These are phyloP conservation scores for Fragaria nilgerrensis DNA, from an alignment of 306 rosid species.

Conservation along the genomic window DNA sequence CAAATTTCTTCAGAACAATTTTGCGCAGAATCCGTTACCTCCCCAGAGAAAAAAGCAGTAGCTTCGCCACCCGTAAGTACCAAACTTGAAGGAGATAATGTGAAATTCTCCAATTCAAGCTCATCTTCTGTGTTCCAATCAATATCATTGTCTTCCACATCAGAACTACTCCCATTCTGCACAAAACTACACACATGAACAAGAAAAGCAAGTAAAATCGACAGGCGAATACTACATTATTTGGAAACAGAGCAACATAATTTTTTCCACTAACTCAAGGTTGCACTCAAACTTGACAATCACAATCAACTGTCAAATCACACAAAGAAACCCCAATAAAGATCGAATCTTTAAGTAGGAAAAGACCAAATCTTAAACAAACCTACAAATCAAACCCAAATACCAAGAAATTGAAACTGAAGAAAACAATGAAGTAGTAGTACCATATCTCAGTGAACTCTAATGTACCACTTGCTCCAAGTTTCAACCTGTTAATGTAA, in stretches of 20 bases:
- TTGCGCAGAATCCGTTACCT: slow-evolving; percentile 37
- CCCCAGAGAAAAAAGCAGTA: slow-evolving; percentile 32
- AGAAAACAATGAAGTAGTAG: slow-evolving; percentile 4
- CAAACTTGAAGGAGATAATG: slow-evolving; percentile 35
- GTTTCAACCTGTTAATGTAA: background rate
- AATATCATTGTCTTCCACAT: slow-evolving; percentile 42
- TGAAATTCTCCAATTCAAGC: slow-evolving; percentile 59
- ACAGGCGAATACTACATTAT: background rate
- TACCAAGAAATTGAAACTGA: background rate
- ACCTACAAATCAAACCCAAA: background rate
- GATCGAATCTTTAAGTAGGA: background rate
- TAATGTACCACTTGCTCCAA: too few relatives aligned
- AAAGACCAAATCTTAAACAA: background rate
- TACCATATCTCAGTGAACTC: too few relatives aligned
- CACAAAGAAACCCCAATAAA: background rate
- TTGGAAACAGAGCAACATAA: background rate
- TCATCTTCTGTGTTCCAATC: slow-evolving; percentile 95
- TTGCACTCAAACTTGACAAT: background rate
- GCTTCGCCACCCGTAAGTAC: slow-evolving; percentile 1
- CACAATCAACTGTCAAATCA: background rate
- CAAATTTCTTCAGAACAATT: background rate
- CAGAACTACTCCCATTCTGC: slow-evolving; percentile 70
- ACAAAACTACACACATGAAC: slow-evolving; percentile 11
- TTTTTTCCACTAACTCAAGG: background rate
- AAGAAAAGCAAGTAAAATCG: background rate